These are phyloP conservation scores for Trebouxia gelatinosa DNA, from an alignment of 163 green algal genomes.

Conservation along the genomic window DNA sequence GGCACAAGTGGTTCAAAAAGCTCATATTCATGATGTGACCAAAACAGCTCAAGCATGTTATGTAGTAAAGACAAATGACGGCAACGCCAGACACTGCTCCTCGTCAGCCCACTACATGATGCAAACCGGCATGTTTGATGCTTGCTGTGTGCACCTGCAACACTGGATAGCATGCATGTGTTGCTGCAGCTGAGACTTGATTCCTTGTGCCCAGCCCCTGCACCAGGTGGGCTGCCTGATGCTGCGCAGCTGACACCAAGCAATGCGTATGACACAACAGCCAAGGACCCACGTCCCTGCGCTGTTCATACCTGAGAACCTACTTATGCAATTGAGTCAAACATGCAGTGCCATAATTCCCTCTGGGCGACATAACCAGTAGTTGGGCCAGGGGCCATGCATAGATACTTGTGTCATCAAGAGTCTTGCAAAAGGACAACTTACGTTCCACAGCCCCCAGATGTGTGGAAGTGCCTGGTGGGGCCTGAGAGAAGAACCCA, in stretches of 20 bases:
- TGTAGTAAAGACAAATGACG: background rate
- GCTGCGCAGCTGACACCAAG: no score
- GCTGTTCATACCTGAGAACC: background rate
- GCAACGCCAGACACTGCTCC: background rate
- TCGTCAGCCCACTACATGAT: no score
- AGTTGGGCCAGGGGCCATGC: background rate
- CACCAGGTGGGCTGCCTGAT: no score
- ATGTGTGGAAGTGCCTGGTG: conserved; percentile 2
- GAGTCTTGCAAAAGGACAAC: background rate
- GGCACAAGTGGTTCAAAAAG: background rate
- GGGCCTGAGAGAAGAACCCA: conserved; percentile 6
- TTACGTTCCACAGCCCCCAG: background rate
- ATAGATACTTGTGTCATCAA: background rate
- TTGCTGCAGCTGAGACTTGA: no score
- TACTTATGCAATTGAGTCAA: background rate
- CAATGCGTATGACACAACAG: no score
- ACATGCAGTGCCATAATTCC: background rate
- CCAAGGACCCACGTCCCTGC: no score
- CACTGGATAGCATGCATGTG: no score
- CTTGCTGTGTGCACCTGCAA: no score
- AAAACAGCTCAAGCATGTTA: background rate
- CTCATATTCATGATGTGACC: background rate
- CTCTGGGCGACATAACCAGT: background rate
- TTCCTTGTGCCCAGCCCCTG: no score
- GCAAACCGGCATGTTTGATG: no score